These are phyloP conservation scores for Lepidium sativum DNA, from an alignment of 345 rosid species.

Conservation along the genomic window DNA sequence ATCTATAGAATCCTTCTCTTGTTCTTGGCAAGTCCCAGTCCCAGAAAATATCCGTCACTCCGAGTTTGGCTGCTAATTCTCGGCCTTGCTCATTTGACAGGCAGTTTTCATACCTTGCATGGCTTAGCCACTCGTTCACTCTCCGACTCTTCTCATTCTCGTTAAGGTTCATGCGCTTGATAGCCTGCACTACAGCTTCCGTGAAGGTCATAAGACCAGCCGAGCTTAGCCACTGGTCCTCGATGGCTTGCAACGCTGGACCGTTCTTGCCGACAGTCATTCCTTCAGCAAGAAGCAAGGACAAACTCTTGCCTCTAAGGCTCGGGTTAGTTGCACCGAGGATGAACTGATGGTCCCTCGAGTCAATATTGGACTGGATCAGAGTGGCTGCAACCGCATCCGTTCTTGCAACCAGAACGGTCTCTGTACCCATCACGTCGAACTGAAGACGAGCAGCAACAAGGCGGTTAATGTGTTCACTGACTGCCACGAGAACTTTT, in stretches of 20 bases:
- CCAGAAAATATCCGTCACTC: conserved; percentile 79
- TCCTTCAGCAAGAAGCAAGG: conserved; percentile 58
- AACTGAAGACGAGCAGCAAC: conserved; percentile 95
- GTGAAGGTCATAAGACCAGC: conserved; percentile 82
- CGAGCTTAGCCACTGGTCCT: conserved; percentile 70
- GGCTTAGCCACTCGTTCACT: conserved; percentile 61
- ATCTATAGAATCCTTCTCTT: conserved; percentile 92
- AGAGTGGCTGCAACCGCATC: conserved; percentile 82
- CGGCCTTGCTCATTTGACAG: conserved; percentile 60
- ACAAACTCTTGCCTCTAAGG: conserved; percentile 56
- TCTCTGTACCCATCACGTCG: conserved; percentile 92
- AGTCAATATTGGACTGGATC: conserved; percentile 79
- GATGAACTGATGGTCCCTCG: conserved; percentile 88
- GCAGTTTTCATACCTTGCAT: conserved; percentile 59
- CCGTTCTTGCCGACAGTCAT: conserved; percentile 77
- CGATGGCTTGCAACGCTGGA: conserved; percentile 63
- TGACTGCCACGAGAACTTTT: conserved; percentile 84
- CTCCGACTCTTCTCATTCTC: conserved; percentile 56
- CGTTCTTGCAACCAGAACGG: conserved; percentile 82
- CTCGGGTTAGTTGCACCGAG: conserved; percentile 78
- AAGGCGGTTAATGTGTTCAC: conserved; percentile 84
- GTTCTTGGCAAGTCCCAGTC: conserved; percentile 96
- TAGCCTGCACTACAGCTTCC: conserved; percentile 50
- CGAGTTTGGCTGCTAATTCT: conserved; percentile 63
- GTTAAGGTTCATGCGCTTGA: conserved; percentile 46